Base-by-base conservation (phyloP, 2,329 filamentous ascomycete species). In the Alternaria metachromatica region DNA sequence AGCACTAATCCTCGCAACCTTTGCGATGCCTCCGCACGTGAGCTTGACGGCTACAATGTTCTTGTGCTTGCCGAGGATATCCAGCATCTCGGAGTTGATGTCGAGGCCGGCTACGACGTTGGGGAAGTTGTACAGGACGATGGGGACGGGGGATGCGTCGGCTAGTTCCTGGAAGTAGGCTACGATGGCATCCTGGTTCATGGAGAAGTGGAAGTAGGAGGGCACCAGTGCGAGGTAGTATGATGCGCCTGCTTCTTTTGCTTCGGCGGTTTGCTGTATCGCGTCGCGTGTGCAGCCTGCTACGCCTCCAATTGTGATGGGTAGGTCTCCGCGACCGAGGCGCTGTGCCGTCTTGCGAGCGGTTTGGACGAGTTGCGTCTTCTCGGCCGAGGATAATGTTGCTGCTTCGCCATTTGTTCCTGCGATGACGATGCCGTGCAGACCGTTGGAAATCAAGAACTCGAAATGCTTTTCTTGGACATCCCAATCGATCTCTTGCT, bases 401-500 rank as follows among this genome's bases (percentile, higher is more conserved):
- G 80, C 80, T 6, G 82, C 81, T 75, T 84, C 83, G 21, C 82
- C 83, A 57, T 83, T 84, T 9, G 82, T 82, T 46, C 83, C 82
- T 25, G 80, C 81, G 23, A 82, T 77, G 18, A 84, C 82, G 25
- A 79, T 79, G 8, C 86, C 85, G 54, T 88, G 84, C 6, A 88
- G 75, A 1, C 85, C 85, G 46, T 84, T 87, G 11, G 75, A 77
- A 57, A 87, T 80, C n/a, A 88, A 75, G 68, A 87, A 87, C 68
- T 86, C 80, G 23, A 87, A 75, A 62, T 88, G 87, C 65, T 82
- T 81, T 60, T 82, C 82, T 70, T 89, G 86, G 1, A 85, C 73
- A 6, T 82, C 79, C 86, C 86, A 88, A 70, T 88, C 85, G 43
- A 88, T 85, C 45, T 86, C 84, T 69, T 88, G 86, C 5, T 69